phyloP scores from a whole-genome alignment of 2,329 filamentous ascomycete species.

The Metarhizium guizhouense region DNA sequence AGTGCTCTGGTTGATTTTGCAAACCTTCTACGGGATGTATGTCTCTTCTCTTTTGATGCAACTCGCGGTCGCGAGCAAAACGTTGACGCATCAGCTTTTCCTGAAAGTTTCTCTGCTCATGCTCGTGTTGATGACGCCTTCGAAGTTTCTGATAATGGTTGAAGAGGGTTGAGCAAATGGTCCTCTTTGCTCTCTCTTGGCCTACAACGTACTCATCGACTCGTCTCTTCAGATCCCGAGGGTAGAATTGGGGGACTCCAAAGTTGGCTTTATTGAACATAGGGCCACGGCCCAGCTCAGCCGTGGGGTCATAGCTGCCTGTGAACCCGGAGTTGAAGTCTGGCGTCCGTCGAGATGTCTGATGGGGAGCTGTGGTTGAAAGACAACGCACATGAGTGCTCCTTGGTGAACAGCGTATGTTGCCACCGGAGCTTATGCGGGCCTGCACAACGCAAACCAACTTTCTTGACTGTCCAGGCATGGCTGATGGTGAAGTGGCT shows the following conservation, averaged over 20 bases:
- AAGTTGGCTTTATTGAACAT: slow-evolving; percentile 50
- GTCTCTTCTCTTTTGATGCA: slow-evolving; percentile 44
- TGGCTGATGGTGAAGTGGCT: not conserved
- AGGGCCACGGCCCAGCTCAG: slow-evolving; percentile 45
- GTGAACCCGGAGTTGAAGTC: slow-evolving; percentile 50
- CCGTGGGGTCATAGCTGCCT: slow-evolving; percentile 48
- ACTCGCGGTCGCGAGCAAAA: slow-evolving; percentile 57
- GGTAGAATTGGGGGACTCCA: slow-evolving; percentile 55
- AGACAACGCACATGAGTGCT: not conserved
- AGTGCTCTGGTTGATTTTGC: slow-evolving; percentile 13
- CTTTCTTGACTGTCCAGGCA: slow-evolving; percentile 2
- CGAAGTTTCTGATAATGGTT: slow-evolving; percentile 92
- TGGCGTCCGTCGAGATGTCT: slow-evolving; percentile 29
- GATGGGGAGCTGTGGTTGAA: not conserved
- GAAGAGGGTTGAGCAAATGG: slow-evolving; percentile 85
- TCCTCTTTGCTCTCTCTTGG: slow-evolving; percentile 89
- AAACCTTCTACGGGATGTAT: slow-evolving; percentile 73
- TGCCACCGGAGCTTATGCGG: not conserved
- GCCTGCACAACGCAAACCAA: not conserved
- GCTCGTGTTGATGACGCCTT: slow-evolving; percentile 68
- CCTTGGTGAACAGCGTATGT: not conserved
- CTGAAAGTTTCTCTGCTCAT: slow-evolving; percentile 44
- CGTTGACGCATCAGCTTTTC: slow-evolving; percentile 65
- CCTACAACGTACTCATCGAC: slow-evolving; percentile 95
- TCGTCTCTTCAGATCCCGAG: slow-evolving; percentile 70